Evolutionary conservation across 768 basidiomycete species (phyloP).

Genomic region (Leccinum variicolor): DNA sequence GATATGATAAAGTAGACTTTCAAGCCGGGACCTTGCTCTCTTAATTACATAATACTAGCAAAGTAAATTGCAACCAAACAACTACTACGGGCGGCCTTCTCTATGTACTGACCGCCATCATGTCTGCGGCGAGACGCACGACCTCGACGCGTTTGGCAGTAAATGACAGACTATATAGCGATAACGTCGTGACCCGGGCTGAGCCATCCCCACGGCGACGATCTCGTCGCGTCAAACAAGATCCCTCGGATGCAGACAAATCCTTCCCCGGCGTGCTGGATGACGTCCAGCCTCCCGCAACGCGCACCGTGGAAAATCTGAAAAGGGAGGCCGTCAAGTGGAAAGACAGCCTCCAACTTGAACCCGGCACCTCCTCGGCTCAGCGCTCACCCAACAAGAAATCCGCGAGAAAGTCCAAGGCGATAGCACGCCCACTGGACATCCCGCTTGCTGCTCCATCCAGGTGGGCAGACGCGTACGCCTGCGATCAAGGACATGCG

Average conservation of each 20-base stretch:
- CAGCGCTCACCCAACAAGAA: slow-evolving; percentile 2
- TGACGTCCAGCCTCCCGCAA: background rate
- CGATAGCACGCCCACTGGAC: slow-evolving; percentile 49
- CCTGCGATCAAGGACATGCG: slow-evolving; percentile 76
- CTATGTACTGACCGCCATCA: too few species aligned
- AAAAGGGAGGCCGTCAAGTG: background rate
- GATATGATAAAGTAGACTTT: too few species aligned
- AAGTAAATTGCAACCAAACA: too few species aligned
- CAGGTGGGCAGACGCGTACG: slow-evolving; percentile 68
- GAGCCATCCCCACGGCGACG: slow-evolving; percentile 16
- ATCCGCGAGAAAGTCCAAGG: slow-evolving; percentile 53
- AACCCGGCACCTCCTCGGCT: too few species aligned
- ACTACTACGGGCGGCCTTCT: too few species aligned
- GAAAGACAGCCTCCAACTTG: background rate
- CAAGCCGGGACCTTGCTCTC: too few species aligned
- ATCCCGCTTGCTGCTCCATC: slow-evolving; percentile 65
- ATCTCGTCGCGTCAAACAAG: slow-evolving; percentile 32
- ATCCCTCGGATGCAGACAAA: slow-evolving; percentile 6
- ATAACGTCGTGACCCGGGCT: slow-evolving; percentile 34
- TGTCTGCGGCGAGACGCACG: slow-evolving; percentile 13
- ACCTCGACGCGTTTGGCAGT: slow-evolving; percentile 29
- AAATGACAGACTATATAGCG: slow-evolving; percentile 40
- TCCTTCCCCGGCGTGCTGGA: background rate
- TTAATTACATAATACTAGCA: too few species aligned
- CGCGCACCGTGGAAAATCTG: background rate